A percentile compares a stretch with the other conserved stretches of the same genome.
Conservation (phyloP, 495 filamentous ascomycete species). For the Neurospora tetraspora region DNA sequence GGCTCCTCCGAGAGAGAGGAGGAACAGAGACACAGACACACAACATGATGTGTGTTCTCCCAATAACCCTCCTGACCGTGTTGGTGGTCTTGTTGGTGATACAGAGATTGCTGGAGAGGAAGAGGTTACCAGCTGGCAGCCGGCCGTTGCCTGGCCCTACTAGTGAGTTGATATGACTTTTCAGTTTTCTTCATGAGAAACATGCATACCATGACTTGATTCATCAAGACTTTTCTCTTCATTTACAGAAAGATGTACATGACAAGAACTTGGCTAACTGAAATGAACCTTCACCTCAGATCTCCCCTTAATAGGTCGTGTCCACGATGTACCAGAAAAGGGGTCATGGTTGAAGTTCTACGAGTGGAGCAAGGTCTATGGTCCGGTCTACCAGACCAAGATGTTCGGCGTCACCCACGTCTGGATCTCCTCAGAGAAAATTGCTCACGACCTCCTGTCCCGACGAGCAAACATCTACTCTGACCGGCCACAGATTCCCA, state of each 20-base stretch:
- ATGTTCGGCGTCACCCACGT: conserved; percentile 48
- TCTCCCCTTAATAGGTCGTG: conserved; percentile 45
- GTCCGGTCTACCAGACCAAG: conserved; percentile 50
- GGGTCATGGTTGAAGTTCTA: conserved; percentile 47
- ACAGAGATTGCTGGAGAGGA: conserved; percentile 9
- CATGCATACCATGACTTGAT: neutral
- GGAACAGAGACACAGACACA: neutral
- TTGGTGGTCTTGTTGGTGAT: neutral
- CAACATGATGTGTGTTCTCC: neutral
- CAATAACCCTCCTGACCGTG: neutral
- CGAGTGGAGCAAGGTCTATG: conserved; percentile 53
- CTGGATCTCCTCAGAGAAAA: conserved; percentile 47
- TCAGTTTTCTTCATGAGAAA: neutral
- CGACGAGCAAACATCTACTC: conserved; percentile 50
- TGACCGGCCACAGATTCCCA: conserved; percentile 46
- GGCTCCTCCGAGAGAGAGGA: neutral
- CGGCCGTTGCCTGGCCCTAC: conserved; percentile 22
- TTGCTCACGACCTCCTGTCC: conserved; percentile 51
- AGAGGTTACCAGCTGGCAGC: conserved; percentile 14
- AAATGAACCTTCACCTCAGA: conserved; percentile 11
- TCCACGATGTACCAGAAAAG: conserved; percentile 46
- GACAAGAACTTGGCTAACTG: neutral
- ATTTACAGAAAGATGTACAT: neutral
- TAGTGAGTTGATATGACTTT: conserved; percentile 14
- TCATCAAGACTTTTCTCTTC: neutral